Base-by-base conservation (phyloP, 441 rosid genomes). In the Erodium chrysanthum region DNA sequence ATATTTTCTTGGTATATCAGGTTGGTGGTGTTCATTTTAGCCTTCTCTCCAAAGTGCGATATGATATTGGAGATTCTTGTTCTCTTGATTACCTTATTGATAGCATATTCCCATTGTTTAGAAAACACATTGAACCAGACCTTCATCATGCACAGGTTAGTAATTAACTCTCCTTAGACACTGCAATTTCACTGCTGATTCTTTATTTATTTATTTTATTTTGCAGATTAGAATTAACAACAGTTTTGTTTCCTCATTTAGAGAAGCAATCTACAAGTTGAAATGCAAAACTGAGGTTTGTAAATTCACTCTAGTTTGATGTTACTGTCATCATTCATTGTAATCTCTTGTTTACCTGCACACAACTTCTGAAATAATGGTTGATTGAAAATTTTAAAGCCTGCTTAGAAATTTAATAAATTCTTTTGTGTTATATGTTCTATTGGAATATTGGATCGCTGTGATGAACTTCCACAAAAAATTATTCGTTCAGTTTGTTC, bases 1-100 rank as follows among this genome's bases (percentile, higher is more conserved):
- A 61, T 66, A 56, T 58, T 70, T 76, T 66, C 68, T 27, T 68
- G 67, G 52, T 66, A 70, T 64, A 67, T 79, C 82, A 91, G 99
- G 96, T 94, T 83, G 99, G 99, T 27, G 99, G 99, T 8, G 96
- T 94, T 77, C 96, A 94, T 84, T 94, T 94, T 79, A 94, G 90
- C 74, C 99, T 94, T 85, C 91, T 94, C 67, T 91, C 97, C 63
- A 94, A 94, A 81, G 97, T 94, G 77, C 94, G 80, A 75, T 91
- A 88, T 66, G 97, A 94, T 81, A 94, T 94, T 76, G 96, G 96
- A 69, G 96, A 94, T 75, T 87, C 97, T 50, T 81, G 99, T 83
- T 91, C 99, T 5, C 83, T 94, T 64, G 97, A 94, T 83, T 84
- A 80, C 80, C 96, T 91, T 50, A 94, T 94, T 67, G 97, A 94